These are phyloP conservation scores for Candida tropicalis DNA, from an alignment of 1,139 yeast genomes.

Conservation along the genomic window DNA sequence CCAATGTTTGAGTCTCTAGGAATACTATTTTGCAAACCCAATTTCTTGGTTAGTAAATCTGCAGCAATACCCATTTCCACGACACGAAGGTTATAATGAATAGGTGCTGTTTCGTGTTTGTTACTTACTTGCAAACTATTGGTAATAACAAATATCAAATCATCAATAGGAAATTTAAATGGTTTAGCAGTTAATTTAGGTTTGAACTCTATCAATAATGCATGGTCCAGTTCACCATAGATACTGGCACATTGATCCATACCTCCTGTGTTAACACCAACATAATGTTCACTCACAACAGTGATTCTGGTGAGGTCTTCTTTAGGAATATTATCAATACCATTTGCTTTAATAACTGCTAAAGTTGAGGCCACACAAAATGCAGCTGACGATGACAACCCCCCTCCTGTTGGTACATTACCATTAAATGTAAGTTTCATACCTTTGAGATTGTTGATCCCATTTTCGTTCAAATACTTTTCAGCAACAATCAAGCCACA, in stretches of 20 bases:
- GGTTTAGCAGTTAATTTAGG: slow-evolving; percentile 61
- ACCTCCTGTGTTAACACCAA: slow-evolving; percentile 78
- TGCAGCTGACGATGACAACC: slow-evolving; percentile 74
- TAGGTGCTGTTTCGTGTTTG: slow-evolving; percentile 71
- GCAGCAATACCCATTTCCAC: slow-evolving; percentile 72
- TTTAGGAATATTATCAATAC: slow-evolving; percentile 45
- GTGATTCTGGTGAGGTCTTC: slow-evolving; percentile 61
- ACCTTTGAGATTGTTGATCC: slow-evolving; percentile 37
- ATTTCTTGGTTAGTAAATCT: slow-evolving; percentile 53
- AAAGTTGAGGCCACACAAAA: slow-evolving; percentile 69
- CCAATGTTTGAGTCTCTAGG: slow-evolving; percentile 57
- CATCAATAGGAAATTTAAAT: slow-evolving; percentile 53
- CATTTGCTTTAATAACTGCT: slow-evolving; percentile 59
- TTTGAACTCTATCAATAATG: slow-evolving; percentile 61
- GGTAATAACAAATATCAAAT: slow-evolving; percentile 61
- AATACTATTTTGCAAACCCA: slow-evolving; percentile 36
- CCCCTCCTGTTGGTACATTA: slow-evolving; percentile 73
- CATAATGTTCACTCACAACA: slow-evolving; percentile 69
- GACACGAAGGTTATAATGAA: slow-evolving; percentile 68
- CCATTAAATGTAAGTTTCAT: slow-evolving; percentile 62
- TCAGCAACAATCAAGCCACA: slow-evolving; percentile 68
- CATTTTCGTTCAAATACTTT: slow-evolving; percentile 44
- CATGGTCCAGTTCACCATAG: slow-evolving; percentile 64
- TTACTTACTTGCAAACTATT: slow-evolving; percentile 65
- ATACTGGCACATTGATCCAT: slow-evolving; percentile 79